Conservation (phyloP, 2,329 filamentous ascomycete genomes). For the Cadophora gregata region DNA sequence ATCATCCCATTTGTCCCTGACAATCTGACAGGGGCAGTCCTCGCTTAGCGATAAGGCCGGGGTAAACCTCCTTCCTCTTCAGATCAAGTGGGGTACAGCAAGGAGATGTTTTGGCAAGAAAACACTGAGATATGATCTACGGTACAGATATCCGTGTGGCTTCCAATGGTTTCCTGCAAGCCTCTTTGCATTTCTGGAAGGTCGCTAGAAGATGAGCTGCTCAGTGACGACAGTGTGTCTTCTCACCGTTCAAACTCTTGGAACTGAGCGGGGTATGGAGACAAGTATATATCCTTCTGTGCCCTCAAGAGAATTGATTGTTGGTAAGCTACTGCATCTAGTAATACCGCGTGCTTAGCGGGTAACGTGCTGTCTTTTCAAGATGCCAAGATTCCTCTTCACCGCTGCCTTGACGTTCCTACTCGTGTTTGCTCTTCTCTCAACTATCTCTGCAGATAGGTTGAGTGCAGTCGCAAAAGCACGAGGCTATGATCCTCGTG, state of each 20-base stretch:
- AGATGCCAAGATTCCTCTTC: not conserved
- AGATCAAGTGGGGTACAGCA: not conserved
- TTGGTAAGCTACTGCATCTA: too few relatives aligned
- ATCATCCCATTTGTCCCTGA: not conserved
- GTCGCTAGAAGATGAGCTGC: not conserved
- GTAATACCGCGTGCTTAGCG: too few relatives aligned
- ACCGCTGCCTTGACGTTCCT: conserved; percentile 6
- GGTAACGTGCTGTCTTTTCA: not conserved
- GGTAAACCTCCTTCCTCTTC: conserved; percentile 4
- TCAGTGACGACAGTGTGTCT: not conserved
- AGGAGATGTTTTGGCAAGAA: not conserved
- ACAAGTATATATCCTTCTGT: not conserved
- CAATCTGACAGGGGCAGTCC: not conserved
- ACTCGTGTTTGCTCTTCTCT: not conserved
- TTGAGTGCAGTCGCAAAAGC: conserved; percentile 14
- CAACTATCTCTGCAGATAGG: conserved; percentile 8
- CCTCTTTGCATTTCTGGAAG: conserved; percentile 10
- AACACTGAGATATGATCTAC: not conserved
- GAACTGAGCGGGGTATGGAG: not conserved
- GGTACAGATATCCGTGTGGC: not conserved
- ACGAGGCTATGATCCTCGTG: conserved; percentile 13
- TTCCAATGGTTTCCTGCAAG: not conserved
- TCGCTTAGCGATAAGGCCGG: conserved; percentile 5
- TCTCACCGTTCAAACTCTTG: not conserved
- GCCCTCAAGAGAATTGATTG: not conserved